Percentiles rank a stretch among this genome's conserved stretches.
Conservation (phyloP, 768 basidiomycete species). For the Strobilomyces echinocephalus region DNA sequence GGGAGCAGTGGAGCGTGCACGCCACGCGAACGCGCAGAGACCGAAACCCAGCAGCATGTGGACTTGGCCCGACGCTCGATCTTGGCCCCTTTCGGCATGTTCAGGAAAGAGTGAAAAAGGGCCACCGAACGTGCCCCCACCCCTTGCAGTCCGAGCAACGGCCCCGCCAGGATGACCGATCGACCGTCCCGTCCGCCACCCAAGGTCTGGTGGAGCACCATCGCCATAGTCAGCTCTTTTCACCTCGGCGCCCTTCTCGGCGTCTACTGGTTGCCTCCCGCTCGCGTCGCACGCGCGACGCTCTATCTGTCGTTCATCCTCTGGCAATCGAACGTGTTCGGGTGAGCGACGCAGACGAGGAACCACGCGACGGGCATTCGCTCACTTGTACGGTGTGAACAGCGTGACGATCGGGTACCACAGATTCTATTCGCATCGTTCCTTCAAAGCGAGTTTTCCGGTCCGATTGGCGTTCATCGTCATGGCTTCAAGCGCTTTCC, state of each 20-base stretch:
- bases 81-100: no score
- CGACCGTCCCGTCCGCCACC: background rate
- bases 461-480: conserved; percentile 4
- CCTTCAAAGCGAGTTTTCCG: conserved; percentile 1
- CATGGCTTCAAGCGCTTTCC: conserved; percentile 7
- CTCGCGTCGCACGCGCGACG: background rate
- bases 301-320: conserved; percentile 4
- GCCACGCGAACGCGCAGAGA: no score
- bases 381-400: conserved; percentile 1
- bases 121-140: background rate
- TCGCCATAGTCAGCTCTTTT: background rate
- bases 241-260: conserved; percentile 7
- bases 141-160: background rate
- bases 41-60: no score
- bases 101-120: no score
- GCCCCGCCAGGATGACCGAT: background rate
- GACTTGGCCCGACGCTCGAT: no score
- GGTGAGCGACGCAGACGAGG: conserved; percentile 1
- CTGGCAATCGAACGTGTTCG: conserved; percentile 7
- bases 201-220: conserved; percentile 8
- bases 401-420: conserved; percentile 13
- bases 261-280: conserved; percentile 3
- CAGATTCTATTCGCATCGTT: conserved; percentile 7
- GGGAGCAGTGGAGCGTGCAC: no score
- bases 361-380: background rate